Conservation (phyloP, 176 grass and related monocot genomes). For the Cocos nucifera region DNA sequence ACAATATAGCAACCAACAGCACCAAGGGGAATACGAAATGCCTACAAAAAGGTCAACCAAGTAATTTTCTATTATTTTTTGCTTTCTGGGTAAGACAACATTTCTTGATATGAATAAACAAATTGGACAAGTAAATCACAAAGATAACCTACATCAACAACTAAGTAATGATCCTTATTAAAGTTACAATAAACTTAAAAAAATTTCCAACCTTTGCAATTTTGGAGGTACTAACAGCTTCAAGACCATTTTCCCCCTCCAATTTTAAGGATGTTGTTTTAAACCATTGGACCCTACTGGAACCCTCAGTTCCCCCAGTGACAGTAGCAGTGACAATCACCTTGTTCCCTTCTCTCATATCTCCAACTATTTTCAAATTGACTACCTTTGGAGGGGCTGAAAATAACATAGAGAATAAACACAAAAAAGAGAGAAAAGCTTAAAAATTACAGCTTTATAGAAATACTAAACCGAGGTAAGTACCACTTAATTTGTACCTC, state of each 20-base stretch:
- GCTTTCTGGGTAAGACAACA: too few relatives aligned
- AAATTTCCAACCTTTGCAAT: constrained; percentile 59
- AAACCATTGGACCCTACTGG: constrained; percentile 91
- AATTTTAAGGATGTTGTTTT: constrained; percentile 59
- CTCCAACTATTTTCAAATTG: constrained; percentile 72
- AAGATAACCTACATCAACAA: too few relatives aligned
- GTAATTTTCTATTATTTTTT: too few relatives aligned
- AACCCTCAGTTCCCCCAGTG: constrained; percentile 71
- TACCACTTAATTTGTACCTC: constrained; percentile 48
- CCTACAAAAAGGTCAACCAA: constrained; percentile 28
- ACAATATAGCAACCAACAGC: constrained; percentile 77
- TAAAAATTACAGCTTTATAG: background rate
- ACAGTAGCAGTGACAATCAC: constrained; percentile 53
- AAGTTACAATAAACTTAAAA: background rate
- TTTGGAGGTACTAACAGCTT: constrained; percentile 75
- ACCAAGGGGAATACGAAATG: constrained; percentile 72
- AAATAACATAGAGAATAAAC: constrained; percentile 16
- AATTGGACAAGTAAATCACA: constrained; percentile 4
- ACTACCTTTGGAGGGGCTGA: constrained; percentile 82
- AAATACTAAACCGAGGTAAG: background rate
- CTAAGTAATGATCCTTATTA: too few relatives aligned
- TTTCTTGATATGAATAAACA: constrained; percentile 3
- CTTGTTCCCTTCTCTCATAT: constrained; percentile 85
- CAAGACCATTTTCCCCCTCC: constrained; percentile 54
- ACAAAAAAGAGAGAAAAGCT: background rate